phyloP scores from a whole-genome alignment of 305 asterid species.

The Rubia tinctorum region DNA sequence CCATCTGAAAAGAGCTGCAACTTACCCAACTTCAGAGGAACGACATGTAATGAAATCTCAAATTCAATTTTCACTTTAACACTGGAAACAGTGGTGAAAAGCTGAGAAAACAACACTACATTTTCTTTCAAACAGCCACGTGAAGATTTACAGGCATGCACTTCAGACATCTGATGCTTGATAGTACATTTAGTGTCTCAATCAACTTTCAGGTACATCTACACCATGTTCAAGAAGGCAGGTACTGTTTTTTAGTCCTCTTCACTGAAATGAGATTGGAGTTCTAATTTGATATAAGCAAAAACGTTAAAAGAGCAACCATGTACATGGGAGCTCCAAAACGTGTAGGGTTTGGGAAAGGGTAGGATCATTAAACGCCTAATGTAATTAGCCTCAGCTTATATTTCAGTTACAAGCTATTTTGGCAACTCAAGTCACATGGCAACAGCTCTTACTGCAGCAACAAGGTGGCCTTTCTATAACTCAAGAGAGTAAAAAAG shows the following conservation, averaged over 20 bases:
- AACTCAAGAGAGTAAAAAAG: not conserved
- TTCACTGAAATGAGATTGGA: not conserved
- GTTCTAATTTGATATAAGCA: not conserved
- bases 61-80: not conserved
- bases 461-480: not conserved
- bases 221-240: not conserved
- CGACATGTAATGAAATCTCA: not conserved
- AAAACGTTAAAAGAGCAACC: not conserved
- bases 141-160: not conserved
- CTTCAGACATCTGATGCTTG: not conserved
- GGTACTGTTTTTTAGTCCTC: not conserved
- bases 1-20: slow-evolving; percentile 94
- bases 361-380: not conserved
- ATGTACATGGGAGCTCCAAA: not conserved
- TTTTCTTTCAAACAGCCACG: not conserved
- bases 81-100: not conserved
- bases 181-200: not conserved
- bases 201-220: not conserved
- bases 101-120: not conserved
- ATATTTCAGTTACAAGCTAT: not conserved
- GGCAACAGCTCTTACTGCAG: not conserved
- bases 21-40: not conserved
- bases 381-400: not conserved
- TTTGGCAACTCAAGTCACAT: not conserved
- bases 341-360: not conserved